Evolutionary conservation across 176 grass and related monocot species (phyloP), one percentile per base, ranked within the genome.

Genomic region (Themeda triandra): DNA sequence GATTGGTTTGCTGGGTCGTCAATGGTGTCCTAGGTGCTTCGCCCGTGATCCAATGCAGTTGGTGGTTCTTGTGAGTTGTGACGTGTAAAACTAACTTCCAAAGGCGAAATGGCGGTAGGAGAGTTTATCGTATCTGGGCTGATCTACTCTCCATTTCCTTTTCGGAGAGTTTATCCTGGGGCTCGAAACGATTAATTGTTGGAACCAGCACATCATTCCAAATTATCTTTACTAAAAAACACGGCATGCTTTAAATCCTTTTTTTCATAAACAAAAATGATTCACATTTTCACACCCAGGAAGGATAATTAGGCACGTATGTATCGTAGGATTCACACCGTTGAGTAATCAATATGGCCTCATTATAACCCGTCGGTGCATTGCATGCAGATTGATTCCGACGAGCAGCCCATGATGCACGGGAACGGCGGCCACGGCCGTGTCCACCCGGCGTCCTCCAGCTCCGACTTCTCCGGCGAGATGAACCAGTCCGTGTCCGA

Each of bases 381-480:
- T 59, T 60, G 67, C 31, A 74, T 68, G 76, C 80, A 90, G 88
- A 90, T 87, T 86, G 88, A 83, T 87, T 59, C 80, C 2, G n/a
- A 79, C 45, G 79, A 90, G 89, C 68, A 60, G 67, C 74, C 80
- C 37, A 87, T 90, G 80, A 83, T 69, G 75, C 74, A 39, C 13
- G 79, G 79, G 31, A 54, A 45, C 44, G 44, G 45, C 3, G 53
- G 53, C 2, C 67, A 89, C 51, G 88, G 66, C 73, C 80, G 84
- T 13, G 89, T 87, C 23, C 84, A 87, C 80, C 80, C 75, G 84
- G 60, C 78, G 33, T 72, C 83, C 29, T 32, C 80, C 60, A 75
- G 39, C 75, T 74, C 89, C 15, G 89, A 90, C 84, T 90, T 83
- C 89, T 87, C 89, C 59, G 84, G 80, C 80, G 89, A 89, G 78